These are phyloP conservation scores for Emergomyces pasteurianus DNA, from an alignment of 2,329 filamentous ascomycete species.

Conservation along the genomic window DNA sequence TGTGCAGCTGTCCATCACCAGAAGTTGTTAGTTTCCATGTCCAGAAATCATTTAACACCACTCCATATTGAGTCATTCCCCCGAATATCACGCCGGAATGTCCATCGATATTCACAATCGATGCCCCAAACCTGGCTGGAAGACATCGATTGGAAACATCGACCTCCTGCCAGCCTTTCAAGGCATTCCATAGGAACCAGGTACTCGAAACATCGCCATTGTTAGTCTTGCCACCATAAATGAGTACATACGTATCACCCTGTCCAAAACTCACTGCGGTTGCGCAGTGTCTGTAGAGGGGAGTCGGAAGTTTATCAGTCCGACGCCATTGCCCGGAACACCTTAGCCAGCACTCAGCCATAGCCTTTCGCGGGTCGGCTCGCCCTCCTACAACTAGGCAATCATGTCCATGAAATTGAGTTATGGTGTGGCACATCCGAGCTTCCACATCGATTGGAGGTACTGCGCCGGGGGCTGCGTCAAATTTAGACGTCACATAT, in stretches of 20 bases:
- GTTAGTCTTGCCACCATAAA: slow-evolving; percentile 51
- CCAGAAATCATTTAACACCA: slow-evolving; percentile 51
- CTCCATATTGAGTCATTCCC: slow-evolving; percentile 55
- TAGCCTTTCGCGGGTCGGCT: slow-evolving; percentile 56
- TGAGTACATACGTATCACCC: slow-evolving; percentile 37
- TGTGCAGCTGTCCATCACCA: slow-evolving; percentile 18
- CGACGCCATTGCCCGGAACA: slow-evolving; percentile 51
- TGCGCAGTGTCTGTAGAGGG: slow-evolving; percentile 64
- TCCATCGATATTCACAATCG: slow-evolving; percentile 29
- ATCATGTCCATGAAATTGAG: slow-evolving; percentile 46
- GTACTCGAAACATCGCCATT: slow-evolving; percentile 38
- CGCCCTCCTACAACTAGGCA: slow-evolving; percentile 65
- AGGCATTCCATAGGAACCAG: slow-evolving; percentile 44
- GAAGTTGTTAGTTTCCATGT: slow-evolving; percentile 46
- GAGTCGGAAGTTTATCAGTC: slow-evolving; percentile 53
- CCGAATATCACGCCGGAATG: slow-evolving; percentile 56
- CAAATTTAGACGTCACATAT: slow-evolving; percentile 36
- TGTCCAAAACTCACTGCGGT: slow-evolving; percentile 32
- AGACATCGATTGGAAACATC: slow-evolving; percentile 26
- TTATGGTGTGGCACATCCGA: slow-evolving; percentile 67
- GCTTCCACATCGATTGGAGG: slow-evolving; percentile 26
- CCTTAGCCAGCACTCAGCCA: slow-evolving; percentile 66
- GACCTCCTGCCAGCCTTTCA: slow-evolving; percentile 40
- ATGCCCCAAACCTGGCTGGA: slow-evolving; percentile 45
- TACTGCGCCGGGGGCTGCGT: slow-evolving; percentile 34